Conservation (phyloP, 2,329 filamentous ascomycete species). For the Pseudogymnoascus sp. region DNA sequence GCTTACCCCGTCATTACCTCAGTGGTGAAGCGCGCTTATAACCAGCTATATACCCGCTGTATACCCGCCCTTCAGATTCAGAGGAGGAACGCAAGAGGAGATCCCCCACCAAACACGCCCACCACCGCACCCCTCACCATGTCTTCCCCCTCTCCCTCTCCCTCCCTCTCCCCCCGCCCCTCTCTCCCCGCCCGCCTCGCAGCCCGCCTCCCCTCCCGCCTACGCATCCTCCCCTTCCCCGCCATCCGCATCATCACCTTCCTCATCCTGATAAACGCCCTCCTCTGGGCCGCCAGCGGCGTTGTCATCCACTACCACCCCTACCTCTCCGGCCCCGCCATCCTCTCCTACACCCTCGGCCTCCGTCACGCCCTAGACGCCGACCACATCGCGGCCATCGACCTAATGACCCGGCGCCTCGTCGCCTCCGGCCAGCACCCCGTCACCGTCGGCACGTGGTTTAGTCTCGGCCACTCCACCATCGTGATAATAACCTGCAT, state of each 20-base stretch:
- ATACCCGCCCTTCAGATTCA: background rate
- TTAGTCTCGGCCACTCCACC: slow-evolving; percentile 87
- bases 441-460: slow-evolving; percentile 89
- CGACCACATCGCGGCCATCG: slow-evolving; percentile 85
- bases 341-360: slow-evolving; percentile 80
- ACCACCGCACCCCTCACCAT: slow-evolving; percentile 5
- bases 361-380: slow-evolving; percentile 93
- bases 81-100: background rate
- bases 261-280: slow-evolving; percentile 43
- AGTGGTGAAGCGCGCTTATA: background rate
- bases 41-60: background rate
- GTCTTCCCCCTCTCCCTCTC: slow-evolving; percentile 58
- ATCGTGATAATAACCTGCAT: slow-evolving; percentile 87
- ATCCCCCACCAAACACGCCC: background rate
- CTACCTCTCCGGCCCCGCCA: slow-evolving; percentile 66
- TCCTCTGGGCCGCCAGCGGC: slow-evolving; percentile 47
- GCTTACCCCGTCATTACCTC: background rate
- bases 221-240: slow-evolving; percentile 16
- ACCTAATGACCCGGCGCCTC: slow-evolving; percentile 85
- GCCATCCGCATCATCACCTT: slow-evolving; percentile 38
- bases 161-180: slow-evolving; percentile 30
- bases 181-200: background rate
- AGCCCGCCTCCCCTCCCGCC: slow-evolving; percentile 16
- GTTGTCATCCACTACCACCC: slow-evolving; percentile 46
- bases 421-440: slow-evolving; percentile 78